phyloP scores from a whole-genome alignment of 441 rosid species.

The Oxalis stricta region DNA sequence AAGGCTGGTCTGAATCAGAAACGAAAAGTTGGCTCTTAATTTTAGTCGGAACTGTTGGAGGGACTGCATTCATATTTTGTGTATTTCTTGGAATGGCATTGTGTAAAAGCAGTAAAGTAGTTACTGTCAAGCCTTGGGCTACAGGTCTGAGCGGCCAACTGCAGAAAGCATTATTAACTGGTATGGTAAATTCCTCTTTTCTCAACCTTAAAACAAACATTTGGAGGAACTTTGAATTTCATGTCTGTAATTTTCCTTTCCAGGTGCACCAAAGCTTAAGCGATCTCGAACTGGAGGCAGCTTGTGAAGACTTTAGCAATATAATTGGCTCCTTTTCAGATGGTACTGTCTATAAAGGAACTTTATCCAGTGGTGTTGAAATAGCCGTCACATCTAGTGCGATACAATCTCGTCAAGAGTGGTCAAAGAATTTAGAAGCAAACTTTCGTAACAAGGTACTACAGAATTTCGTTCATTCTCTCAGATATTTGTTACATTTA shows the following conservation, averaged over 20 bases:
- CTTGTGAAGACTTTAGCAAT: slow-evolving; percentile 96
- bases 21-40: slow-evolving; percentile 18
- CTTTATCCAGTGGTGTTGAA: slow-evolving; percentile 83
- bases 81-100: slow-evolving; percentile 22
- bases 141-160: slow-evolving; percentile 81
- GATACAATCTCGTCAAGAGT: slow-evolving; percentile 32
- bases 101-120: slow-evolving; percentile 42
- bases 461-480: not conserved
- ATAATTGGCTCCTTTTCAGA: slow-evolving; percentile 64
- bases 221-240: not conserved
- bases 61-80: slow-evolving; percentile 32
- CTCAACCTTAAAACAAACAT: not conserved
- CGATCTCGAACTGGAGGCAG: slow-evolving; percentile 80
- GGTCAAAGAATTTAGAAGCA: slow-evolving; percentile 61
- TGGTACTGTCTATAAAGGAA: slow-evolving; percentile 74
- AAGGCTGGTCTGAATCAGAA: slow-evolving; percentile 14
- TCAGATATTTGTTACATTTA: not conserved
- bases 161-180: slow-evolving; percentile 69
- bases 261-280: slow-evolving; percentile 81
- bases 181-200: slow-evolving; percentile 28
- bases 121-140: slow-evolving; percentile 79
- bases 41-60: slow-evolving; percentile 27
- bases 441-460: slow-evolving; percentile 69
- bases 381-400: slow-evolving; percentile 59
- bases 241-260: slow-evolving; percentile 9